Conservation (phyloP, 352 stramenopile genomes). For the Ophiocytium majus region DNA sequence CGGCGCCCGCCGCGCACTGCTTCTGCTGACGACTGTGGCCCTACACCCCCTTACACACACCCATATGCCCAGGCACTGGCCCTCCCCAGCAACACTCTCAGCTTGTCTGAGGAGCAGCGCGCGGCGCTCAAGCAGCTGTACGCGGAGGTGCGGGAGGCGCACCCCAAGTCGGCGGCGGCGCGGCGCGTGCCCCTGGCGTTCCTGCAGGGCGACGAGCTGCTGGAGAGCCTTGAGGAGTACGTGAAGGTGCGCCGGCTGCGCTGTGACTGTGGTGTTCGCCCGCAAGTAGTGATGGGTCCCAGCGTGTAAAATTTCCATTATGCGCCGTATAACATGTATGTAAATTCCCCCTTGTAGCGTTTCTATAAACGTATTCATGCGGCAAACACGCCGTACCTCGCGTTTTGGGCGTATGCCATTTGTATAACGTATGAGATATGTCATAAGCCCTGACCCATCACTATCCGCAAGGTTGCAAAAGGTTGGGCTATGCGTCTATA, state of each 20-base stretch:
- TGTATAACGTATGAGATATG: no score
- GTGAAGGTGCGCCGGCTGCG: not conserved
- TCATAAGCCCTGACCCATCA: no score
- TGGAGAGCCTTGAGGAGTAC: constrained; percentile 58
- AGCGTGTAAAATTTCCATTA: no score
- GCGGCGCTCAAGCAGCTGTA: constrained; percentile 68
- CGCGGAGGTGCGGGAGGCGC: constrained; percentile 58
- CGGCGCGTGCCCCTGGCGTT: constrained; percentile 85
- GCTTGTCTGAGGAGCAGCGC: constrained; percentile 61
- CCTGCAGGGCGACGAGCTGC: constrained; percentile 71
- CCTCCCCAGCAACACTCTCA: constrained; percentile 63
- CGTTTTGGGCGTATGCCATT: no score
- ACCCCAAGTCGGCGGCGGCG: constrained; percentile 71
- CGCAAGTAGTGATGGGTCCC: not conserved
- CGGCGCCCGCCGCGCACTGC: no score
- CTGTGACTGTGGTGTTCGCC: not conserved
- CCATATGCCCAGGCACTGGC: constrained; percentile 61
- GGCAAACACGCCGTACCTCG: no score
- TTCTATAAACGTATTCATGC: no score
- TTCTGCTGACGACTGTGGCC: no score
- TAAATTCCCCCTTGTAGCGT: not conserved
- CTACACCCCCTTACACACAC: no score
- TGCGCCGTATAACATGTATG: no score
- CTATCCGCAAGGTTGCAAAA: no score
- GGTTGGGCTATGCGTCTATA: no score